Conservation (phyloP, 257 asterid genomes). For the Plantago elongata region DNA sequence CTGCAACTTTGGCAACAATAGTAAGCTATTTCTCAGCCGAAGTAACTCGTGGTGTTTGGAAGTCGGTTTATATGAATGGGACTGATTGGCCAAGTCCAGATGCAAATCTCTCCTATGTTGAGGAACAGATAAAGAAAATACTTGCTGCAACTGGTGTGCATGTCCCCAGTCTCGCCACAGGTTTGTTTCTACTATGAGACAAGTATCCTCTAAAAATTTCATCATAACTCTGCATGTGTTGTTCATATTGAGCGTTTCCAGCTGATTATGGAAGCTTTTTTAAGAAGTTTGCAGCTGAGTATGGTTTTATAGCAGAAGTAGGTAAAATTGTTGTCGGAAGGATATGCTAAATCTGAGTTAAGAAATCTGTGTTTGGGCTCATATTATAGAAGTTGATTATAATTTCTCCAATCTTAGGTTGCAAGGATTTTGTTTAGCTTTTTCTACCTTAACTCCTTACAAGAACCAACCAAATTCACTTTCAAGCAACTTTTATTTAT, state of each 20-base stretch:
- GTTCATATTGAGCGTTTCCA: neutral
- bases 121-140: constrained; percentile 90
- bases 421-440: too few relatives aligned
- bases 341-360: too few relatives aligned
- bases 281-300: neutral
- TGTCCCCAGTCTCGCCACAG: constrained; percentile 92
- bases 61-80: constrained; percentile 91
- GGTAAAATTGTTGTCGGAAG: too few relatives aligned
- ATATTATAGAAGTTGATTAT: too few relatives aligned
- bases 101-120: constrained; percentile 81
- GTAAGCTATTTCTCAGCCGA: constrained; percentile 97
- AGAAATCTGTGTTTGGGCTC: too few relatives aligned
- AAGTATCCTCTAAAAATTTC: neutral
- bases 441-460: too few relatives aligned
- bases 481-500: too few relatives aligned
- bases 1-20: constrained; percentile 92
- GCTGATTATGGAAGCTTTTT: neutral
- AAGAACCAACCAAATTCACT: too few relatives aligned
- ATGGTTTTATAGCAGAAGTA: too few relatives aligned
- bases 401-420: too few relatives aligned
- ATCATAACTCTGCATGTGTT: neutral
- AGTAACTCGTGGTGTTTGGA: constrained; percentile 98
- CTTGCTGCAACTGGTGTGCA: constrained; percentile 94
- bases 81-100: constrained; percentile 99
- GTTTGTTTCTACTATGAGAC: constrained; percentile 26